A percentile compares a stretch with the other conserved stretches of the same genome.
phyloP scores from a whole-genome alignment of 768 basidiomycete genomes.

The Pleurotus tuber-regium region DNA sequence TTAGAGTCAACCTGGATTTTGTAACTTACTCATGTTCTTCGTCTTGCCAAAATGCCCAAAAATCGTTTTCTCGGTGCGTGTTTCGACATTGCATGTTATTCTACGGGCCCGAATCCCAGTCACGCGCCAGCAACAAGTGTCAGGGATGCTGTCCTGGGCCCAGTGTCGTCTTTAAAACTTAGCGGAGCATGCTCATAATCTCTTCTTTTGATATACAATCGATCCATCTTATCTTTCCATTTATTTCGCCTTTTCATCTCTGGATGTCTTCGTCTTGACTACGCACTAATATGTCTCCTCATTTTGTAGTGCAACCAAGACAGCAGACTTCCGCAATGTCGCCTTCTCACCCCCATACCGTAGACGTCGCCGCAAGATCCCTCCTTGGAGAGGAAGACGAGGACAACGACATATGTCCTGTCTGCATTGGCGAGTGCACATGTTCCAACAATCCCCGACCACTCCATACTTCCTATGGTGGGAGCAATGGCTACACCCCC shows the following conservation, averaged over 20 bases:
- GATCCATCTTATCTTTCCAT: slow-evolving; percentile 9
- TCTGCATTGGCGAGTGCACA: slow-evolving; percentile 89
- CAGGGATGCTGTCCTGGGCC: slow-evolving; percentile 1
- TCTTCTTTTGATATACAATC: slow-evolving; percentile 9
- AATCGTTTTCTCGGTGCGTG: slow-evolving; percentile 36
- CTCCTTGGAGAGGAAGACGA: slow-evolving; percentile 47
- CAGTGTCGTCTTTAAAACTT: slow-evolving; percentile 9
- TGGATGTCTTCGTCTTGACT: slow-evolving; percentile 10
- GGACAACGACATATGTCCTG: slow-evolving; percentile 85
- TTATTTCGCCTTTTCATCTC: slow-evolving; percentile 6
- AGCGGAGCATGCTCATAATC: slow-evolving; percentile 13
- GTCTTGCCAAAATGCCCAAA: slow-evolving; percentile 37
- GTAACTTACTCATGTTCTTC: slow-evolving; percentile 41
- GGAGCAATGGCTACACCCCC: slow-evolving; percentile 33
- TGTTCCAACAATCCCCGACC: slow-evolving; percentile 67
- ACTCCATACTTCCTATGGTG: too few species aligned
- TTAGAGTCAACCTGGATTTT: slow-evolving; percentile 39
- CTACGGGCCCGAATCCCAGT: slow-evolving; percentile 14
- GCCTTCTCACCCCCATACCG: slow-evolving; percentile 68
- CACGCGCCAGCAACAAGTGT: slow-evolving; percentile 17
- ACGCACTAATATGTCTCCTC: slow-evolving; percentile 13
- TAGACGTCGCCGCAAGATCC: slow-evolving; percentile 42
- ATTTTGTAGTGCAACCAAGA: slow-evolving; percentile 31
- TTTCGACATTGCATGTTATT: slow-evolving; percentile 11
- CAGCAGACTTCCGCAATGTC: slow-evolving; percentile 63